A percentile compares a stretch with the other conserved stretches of the same genome.
Conservation (phyloP, 352 stramenopile genomes). For the Phytophthora lateralis region DNA sequence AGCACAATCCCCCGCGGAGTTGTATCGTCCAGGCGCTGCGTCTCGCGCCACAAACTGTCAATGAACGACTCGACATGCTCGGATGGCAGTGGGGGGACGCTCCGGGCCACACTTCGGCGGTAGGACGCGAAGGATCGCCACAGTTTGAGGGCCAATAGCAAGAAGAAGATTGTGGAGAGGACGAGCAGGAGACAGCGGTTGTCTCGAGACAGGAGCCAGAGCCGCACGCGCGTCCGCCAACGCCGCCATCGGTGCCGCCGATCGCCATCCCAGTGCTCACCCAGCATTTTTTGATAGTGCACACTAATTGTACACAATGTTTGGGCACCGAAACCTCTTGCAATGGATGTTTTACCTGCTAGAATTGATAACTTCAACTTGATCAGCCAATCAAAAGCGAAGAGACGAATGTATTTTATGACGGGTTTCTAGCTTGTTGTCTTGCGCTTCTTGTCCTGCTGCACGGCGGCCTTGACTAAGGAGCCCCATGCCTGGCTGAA, state of each 20-base stretch:
- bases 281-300: not conserved
- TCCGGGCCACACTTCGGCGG: conserved; percentile 14
- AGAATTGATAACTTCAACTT: not conserved
- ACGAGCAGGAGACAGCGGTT: not conserved
- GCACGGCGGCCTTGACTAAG: conserved; percentile 35
- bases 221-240: conserved; percentile 21
- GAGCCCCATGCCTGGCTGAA: conserved; percentile 57
- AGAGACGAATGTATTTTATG: not conserved
- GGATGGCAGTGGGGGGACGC: not conserved
- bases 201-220: conserved; percentile 20
- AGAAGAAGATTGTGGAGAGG: conserved; percentile 2
- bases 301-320: not conserved
- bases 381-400: not conserved
- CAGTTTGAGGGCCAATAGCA: not conserved
- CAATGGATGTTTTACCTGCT: not conserved
- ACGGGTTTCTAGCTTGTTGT: not conserved
- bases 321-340: not conserved
- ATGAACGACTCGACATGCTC: conserved; percentile 30
- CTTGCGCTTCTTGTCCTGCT: conserved; percentile 22
- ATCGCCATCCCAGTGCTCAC: conserved; percentile 13
- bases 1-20: conserved; percentile 49
- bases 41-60: conserved; percentile 31
- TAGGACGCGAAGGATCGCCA: conserved; percentile 2
- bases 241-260: conserved; percentile 18
- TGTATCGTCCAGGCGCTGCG: conserved; percentile 15